Evolutionary conservation across 2,329 filamentous ascomycete species (phyloP), one percentile per base, ranked within the genome.

Genomic region (Emmonsiellopsis sp.): DNA sequence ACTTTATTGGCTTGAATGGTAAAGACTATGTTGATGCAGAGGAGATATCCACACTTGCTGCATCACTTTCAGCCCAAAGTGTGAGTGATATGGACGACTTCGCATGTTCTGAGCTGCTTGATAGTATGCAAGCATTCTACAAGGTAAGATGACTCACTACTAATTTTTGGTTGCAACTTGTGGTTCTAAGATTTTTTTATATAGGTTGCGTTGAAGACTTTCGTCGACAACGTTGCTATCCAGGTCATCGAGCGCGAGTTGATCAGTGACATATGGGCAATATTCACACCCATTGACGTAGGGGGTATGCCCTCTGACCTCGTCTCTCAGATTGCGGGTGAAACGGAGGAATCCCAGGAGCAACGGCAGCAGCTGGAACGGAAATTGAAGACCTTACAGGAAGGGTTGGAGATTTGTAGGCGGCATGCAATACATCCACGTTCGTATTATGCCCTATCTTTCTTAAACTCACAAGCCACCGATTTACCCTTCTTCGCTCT

Each of bases 121-220:
- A 74, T 53, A 68, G 65, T 47, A 71, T 75, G 67, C 58, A 73
- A 49, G 71, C 73, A 1, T 77, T 75, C 57, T 77, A 77, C 61
- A 71, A 75, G 66, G 73, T 74, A 51, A 55, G 9, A 36, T 27
- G 14, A 3, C 14, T 13, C 9, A 9, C 42, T 17, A 9, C 14
- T 31, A 9, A 27, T 52, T 14, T 17, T 27, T 10, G 42, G 34
- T 3, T 48, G 37, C 46, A 34, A 34, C 31, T n/a, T 13, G 6
- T 34, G 7, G 27, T 37, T n/a, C 42, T 49, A 13, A 31, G 32
- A n/a, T 2, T 11, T 43, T 17, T 42, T 32, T 42, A 48, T 21
- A 46, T 43, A 73, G 71, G 70, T 74, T 46, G 71, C 72, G 2
- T 51, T 70, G 33, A 71, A 72, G 57, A 67, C 57, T 2, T 61